Conservation (phyloP, 1,139 yeast species). For the Zygosaccharomyces pseudobailii region DNA sequence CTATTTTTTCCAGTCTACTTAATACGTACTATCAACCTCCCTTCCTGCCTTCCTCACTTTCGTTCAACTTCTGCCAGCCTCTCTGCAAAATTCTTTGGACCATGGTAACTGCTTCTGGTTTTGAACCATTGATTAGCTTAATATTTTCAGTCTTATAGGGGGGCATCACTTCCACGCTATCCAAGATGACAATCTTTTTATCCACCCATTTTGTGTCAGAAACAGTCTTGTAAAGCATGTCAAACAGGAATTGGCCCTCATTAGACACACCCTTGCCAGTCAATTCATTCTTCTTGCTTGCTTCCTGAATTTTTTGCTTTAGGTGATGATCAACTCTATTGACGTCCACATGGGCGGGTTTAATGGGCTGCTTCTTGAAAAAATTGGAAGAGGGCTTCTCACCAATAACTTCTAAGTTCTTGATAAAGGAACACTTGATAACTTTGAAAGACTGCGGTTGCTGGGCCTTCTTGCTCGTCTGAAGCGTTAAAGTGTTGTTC, state of each 20-base stretch:
- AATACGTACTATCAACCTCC: slow-evolving; percentile 47
- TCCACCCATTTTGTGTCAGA: slow-evolving; percentile 48
- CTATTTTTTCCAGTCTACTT: not conserved
- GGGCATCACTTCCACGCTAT: slow-evolving; percentile 46
- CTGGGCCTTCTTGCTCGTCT: slow-evolving; percentile 29
- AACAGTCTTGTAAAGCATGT: slow-evolving; percentile 45
- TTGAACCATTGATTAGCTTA: slow-evolving; percentile 28
- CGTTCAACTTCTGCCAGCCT: slow-evolving; percentile 48
- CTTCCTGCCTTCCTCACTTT: slow-evolving; percentile 39
- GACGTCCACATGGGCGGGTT: slow-evolving; percentile 25
- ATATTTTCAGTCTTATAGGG: slow-evolving; percentile 44
- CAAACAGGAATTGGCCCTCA: slow-evolving; percentile 49
- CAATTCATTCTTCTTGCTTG: slow-evolving; percentile 19
- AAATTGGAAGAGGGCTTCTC: slow-evolving; percentile 29
- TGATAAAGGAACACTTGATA: slow-evolving; percentile 56
- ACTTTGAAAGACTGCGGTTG: slow-evolving; percentile 43
- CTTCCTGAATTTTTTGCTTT: slow-evolving; percentile 21
- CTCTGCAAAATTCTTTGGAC: slow-evolving; percentile 53
- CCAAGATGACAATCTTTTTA: slow-evolving; percentile 48
- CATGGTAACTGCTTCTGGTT: slow-evolving; percentile 41
- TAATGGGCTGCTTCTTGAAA: slow-evolving; percentile 29
- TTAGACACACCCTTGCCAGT: slow-evolving; percentile 40
- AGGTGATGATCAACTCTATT: slow-evolving; percentile 24
- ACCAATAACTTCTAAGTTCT: slow-evolving; percentile 45
- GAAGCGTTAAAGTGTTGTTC: slow-evolving; percentile 39